Evolutionary conservation across 768 basidiomycete species (phyloP).

Genomic region (Tulasnella sp.): DNA sequence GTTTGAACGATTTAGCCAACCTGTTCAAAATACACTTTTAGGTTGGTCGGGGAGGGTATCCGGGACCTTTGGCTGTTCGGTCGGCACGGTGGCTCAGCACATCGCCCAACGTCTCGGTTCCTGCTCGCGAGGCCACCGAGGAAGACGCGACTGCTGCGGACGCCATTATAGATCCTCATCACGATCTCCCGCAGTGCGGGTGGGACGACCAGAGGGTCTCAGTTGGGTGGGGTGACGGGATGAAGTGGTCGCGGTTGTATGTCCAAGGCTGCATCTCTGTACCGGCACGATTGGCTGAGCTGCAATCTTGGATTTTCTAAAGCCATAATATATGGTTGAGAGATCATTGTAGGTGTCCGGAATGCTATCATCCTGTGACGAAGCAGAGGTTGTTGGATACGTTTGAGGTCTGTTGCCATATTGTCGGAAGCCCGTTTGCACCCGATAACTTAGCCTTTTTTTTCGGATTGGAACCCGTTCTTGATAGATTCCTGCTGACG

Average conservation of each 20-base stretch:
- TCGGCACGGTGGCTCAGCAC: too few species aligned
- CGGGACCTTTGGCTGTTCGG: neutral
- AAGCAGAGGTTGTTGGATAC: constrained; percentile 86
- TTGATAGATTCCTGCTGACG: constrained; percentile 63
- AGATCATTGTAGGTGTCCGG: constrained; percentile 82
- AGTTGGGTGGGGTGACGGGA: constrained; percentile 54
- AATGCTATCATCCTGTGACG: constrained; percentile 77
- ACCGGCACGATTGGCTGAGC: neutral
- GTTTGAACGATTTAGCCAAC: too few species aligned
- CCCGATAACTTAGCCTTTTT: neutral
- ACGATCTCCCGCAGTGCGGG: constrained; percentile 7
- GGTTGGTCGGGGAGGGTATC: too few species aligned
- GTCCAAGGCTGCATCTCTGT: constrained; percentile 24
- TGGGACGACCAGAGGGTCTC: constrained; percentile 46
- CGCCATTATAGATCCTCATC: constrained; percentile 7
- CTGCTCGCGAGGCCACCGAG: too few species aligned
- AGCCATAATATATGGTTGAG: constrained; percentile 88
- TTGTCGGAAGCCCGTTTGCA: neutral
- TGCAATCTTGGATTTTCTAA: too few species aligned
- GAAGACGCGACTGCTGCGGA: neutral
- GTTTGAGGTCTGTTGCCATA: constrained; percentile 44
- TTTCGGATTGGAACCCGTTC: neutral
- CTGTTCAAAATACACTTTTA: neutral
- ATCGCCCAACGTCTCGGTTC: too few species aligned
- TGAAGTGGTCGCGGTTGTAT: constrained; percentile 66